phyloP scores from a whole-genome alignment of 495 filamentous ascomycete genomes.

The Trichocladium antarcticum region DNA sequence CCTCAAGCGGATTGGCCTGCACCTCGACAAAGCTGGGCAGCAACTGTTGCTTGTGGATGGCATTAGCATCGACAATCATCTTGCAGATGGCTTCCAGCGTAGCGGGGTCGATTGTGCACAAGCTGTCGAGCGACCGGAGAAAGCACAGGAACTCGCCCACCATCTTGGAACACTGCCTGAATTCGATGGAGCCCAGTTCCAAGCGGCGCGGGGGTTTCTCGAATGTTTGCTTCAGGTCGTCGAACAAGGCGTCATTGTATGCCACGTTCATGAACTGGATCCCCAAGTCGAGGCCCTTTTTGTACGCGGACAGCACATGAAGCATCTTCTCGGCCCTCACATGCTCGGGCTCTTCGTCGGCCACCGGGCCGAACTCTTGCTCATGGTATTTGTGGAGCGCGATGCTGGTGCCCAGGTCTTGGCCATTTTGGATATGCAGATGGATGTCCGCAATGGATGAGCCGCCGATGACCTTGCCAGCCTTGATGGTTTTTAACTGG shows the following conservation, averaged over 20 bases:
- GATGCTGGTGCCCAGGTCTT: slow-evolving; percentile 13
- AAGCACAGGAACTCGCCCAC: slow-evolving; percentile 15
- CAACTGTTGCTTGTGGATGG: slow-evolving; percentile 30
- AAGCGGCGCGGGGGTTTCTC: slow-evolving; percentile 3
- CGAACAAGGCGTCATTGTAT: slow-evolving; percentile 4
- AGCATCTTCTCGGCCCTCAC: slow-evolving; percentile 1
- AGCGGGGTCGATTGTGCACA: background rate
- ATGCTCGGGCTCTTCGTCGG: background rate
- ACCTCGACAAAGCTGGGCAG: slow-evolving; percentile 19
- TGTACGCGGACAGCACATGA: background rate
- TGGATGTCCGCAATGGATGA: slow-evolving; percentile 7
- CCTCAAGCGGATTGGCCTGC: background rate
- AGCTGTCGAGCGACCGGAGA: slow-evolving; percentile 3
- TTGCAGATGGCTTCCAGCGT: slow-evolving; percentile 12
- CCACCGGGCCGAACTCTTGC: background rate
- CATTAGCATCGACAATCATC: slow-evolving; percentile 30
- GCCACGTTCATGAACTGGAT: slow-evolving; percentile 7
- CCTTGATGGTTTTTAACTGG: slow-evolving; percentile 2
- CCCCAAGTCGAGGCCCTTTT: background rate
- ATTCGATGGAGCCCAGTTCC: background rate
- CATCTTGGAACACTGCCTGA: background rate
- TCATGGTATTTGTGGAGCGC: slow-evolving; percentile 10
- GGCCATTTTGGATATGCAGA: background rate
- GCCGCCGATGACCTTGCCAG: background rate
- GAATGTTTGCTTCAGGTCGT: background rate